Evolutionary conservation across 2,329 filamentous ascomycete genomes (phyloP), one percentile per base, ranked within the genome.

Genomic region (Alternaria triticina): DNA sequence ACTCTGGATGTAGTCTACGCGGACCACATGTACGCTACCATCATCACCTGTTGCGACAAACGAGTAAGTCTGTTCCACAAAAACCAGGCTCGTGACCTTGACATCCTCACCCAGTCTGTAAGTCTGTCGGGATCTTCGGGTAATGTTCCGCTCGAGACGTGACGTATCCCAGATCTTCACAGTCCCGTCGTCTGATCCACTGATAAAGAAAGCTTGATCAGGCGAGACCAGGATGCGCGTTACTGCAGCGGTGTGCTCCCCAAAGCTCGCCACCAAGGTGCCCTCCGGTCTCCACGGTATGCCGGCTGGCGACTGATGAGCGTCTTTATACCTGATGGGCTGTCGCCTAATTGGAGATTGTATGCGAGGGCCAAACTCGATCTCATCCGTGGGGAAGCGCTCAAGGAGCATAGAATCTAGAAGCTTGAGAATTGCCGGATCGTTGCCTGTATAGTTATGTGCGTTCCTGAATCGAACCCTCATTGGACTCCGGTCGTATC

Each of bases 131-230:
- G 96, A 94, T 46, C 94, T 89, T 72, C 97, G 91, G 0, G 92
- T 91, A 54, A 98, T 89, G 76, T 97, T 98, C 47, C 94, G 91
- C 80, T 99, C 96, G 7, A 99, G 85, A 23, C 96, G 88, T 25
- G 89, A 90, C 25, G 93, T 91, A 80, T 99, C 96, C 96, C 96
- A 99, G 6, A 99, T 87, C 75, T 93, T 97, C 60, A 97, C 92
- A 7, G 88, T 89, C 3, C 96, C 93, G 79, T 99, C 96, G 73
- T 97, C 93, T 10, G 94, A 95, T 7, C 90, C 95, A 1, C 96
- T 98, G 60, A 97, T 86, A 79, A 99, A 99, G 82, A 99, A 99
- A 5, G 90, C 83, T 77, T 99, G 95, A 75, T 99, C 96, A 0
- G 95, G 93, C 2, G 96, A 90, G 8, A 93, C 88, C 3, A 91